A percentile compares a stretch with the other conserved stretches of the same genome.
phyloP scores from a whole-genome alignment of 306 rosid species.

The Gillenia trifoliata region DNA sequence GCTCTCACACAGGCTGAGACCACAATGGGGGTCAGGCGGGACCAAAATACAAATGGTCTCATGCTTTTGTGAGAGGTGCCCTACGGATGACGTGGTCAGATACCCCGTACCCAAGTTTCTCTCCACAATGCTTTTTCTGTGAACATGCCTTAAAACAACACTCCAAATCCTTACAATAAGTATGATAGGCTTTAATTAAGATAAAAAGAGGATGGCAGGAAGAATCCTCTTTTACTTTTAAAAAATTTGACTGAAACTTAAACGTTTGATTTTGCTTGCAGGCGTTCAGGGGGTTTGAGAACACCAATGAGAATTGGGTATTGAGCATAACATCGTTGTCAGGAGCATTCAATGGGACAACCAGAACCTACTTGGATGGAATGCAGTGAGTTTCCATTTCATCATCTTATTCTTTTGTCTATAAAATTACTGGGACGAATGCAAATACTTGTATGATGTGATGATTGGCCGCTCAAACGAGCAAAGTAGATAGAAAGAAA shows the following conservation, averaged over 20 bases:
- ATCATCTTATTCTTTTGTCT: neutral
- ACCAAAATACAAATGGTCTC: neutral
- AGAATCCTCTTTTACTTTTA: neutral
- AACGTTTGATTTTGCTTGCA: slow-evolving; percentile 28
- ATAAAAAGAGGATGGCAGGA: neutral
- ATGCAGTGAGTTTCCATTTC: slow-evolving; percentile 69
- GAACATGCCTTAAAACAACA: neutral
- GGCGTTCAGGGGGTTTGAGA: slow-evolving; percentile 78
- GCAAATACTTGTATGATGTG: neutral
- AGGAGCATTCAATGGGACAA: slow-evolving; percentile 97
- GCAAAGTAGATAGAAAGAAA: neutral
- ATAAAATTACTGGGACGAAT: neutral
- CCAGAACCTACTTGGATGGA: slow-evolving; percentile 91
- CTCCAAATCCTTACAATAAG: neutral
- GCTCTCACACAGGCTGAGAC: neutral
- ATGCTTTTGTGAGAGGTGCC: neutral
- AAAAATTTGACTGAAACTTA: slow-evolving; percentile 18
- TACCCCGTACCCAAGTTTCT: neutral
- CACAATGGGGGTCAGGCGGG: neutral
- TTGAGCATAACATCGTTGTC: slow-evolving; percentile 78
- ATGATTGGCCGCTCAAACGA: neutral
- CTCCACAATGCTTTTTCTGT: neutral
- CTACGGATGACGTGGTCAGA: neutral
- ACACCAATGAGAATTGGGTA: slow-evolving; percentile 82
- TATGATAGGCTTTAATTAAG: too few relatives aligned